Base-by-base conservation (phyloP, 169 alveolate species). In the Eimeria falciformis region DNA sequence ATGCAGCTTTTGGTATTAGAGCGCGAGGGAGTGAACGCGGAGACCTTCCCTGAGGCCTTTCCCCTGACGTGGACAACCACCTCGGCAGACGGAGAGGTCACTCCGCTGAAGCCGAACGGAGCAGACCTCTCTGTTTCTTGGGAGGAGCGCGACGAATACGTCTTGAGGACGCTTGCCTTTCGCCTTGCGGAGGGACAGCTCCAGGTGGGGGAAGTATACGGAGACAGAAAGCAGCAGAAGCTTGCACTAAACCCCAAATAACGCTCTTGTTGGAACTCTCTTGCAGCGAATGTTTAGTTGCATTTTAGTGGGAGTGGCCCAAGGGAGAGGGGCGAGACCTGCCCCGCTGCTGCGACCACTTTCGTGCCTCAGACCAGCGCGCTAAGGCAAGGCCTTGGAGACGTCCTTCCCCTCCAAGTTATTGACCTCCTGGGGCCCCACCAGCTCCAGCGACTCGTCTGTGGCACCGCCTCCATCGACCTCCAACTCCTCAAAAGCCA, bases 391-490 rank as follows among this genome's bases (percentile, higher is more conserved):
- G 97, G 97, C 11, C 81, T 95, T 23, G 91, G 92, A 0, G 93
- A 87, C 21, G 93, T 96, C 40, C 91, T 96, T 46, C 97, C 97
- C 25, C 92, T 95, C 23, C 92, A 86, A n/a, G 81, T 95, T 23
- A 56, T 95, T 18, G 94, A 95, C 56, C 71, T 96, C 46, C 92
- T 95, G 55, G 90, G 95, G 66, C 94, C 95, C 83, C 90, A 73
- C 37, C 91, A 95, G 84, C 85, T 96, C 62, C 98, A 96, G 91
- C 92, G 92, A 86, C 94, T 96, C 65, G 97, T 97, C 45, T 97
- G 98, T 88, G 99, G 99, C 73, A 95, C 94, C 29, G 96, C 98
- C 14, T 95, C 95, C 9, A 93, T 97, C 68, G 98, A 97, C 90
- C 82, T 96, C 27, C 98, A 96, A 33, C 94, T 94, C 33, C 94